Percentiles rank a stretch among this genome's conserved stretches.
These are phyloP conservation scores for Ceratobasidium sp. DNA, from an alignment of 1,284 basidiomycete genomes.

Conservation along the genomic window DNA sequence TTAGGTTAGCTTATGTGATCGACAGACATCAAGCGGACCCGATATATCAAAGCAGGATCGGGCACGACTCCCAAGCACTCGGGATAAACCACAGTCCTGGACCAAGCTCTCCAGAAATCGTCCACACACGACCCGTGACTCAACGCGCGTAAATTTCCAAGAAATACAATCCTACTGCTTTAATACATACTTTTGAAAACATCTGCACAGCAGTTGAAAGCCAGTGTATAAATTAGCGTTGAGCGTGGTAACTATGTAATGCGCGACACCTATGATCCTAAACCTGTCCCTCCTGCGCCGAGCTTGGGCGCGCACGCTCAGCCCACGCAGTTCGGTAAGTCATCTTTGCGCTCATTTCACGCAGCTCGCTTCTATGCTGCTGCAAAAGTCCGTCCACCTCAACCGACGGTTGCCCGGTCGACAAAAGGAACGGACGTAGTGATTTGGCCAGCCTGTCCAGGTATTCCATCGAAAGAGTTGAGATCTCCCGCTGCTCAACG, in stretches of 20 bases:
- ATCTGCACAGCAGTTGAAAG: slow-evolving; percentile 35
- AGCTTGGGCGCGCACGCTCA: slow-evolving; percentile 1
- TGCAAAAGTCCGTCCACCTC: slow-evolving; percentile 16
- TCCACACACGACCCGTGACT: background rate
- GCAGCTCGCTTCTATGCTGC: slow-evolving; percentile 7
- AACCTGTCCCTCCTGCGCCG: too few relatives aligned
- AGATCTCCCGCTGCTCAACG: background rate
- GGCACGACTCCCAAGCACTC: slow-evolving; percentile 10
- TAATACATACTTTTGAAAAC: slow-evolving; percentile 19
- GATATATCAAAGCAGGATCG: slow-evolving; percentile 25
- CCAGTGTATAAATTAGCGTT: slow-evolving; percentile 39
- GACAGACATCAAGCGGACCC: slow-evolving; percentile 8
- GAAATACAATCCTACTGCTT: slow-evolving; percentile 15
- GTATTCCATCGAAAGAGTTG: slow-evolving; percentile 23
- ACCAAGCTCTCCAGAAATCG: background rate
- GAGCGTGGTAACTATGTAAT: background rate
- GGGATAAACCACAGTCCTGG: slow-evolving; percentile 20
- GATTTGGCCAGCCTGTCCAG: background rate
- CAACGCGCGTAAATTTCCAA: slow-evolving; percentile 28
- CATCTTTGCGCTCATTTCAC: background rate
- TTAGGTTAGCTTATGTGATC: slow-evolving; percentile 4
- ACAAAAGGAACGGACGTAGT: slow-evolving; percentile 14
- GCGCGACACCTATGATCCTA: background rate
- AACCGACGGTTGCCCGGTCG: background rate
- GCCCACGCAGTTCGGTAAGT: slow-evolving; percentile 36